phyloP scores from a whole-genome alignment of 2,329 filamentous ascomycete species.

The Pestalotiopsis sp. region DNA sequence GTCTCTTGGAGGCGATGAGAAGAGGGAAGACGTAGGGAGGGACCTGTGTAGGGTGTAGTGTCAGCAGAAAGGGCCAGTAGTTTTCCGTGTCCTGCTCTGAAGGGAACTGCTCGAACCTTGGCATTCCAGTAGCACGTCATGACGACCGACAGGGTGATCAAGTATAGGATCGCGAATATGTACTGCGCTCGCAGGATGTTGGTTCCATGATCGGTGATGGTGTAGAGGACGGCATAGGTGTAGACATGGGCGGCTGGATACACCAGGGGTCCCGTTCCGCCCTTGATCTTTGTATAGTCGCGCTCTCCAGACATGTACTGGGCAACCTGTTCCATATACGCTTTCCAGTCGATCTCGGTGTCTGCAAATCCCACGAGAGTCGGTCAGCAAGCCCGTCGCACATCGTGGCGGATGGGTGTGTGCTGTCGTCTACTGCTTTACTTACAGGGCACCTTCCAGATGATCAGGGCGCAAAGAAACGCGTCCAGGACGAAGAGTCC shows the following conservation, averaged over 20 bases:
- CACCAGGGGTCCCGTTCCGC: conserved; percentile 88
- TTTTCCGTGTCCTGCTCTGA: neutral
- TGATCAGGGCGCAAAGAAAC: conserved; percentile 69
- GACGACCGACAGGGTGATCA: conserved; percentile 73
- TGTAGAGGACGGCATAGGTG: conserved; percentile 79
- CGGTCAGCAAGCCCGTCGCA: neutral
- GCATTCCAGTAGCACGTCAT: conserved; percentile 80
- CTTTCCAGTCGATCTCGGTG: conserved; percentile 96
- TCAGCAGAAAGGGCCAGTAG: neutral
- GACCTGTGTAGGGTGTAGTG: conserved; percentile 46
- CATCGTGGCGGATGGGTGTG: neutral
- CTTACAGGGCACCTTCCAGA: conserved; percentile 83
- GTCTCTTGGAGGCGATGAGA: conserved; percentile 82
- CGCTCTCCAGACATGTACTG: conserved; percentile 82
- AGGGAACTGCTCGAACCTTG: conserved; percentile 47
- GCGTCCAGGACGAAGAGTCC: conserved; percentile 71
- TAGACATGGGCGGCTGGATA: conserved; percentile 95
- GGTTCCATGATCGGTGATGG: conserved; percentile 72
- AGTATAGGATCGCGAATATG: conserved; percentile 78
- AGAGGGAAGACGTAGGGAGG: conserved; percentile 87
- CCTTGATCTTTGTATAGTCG: conserved; percentile 83
- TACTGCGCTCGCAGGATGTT: conserved; percentile 81
- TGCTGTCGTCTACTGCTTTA: conserved; percentile 3
- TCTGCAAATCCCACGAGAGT: conserved; percentile 47
- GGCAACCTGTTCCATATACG: conserved; percentile 92